Percentiles rank a stretch among this genome's conserved stretches.
phyloP scores from a whole-genome alignment of 1,139 yeast species.

The Geotrichum europaeum region DNA sequence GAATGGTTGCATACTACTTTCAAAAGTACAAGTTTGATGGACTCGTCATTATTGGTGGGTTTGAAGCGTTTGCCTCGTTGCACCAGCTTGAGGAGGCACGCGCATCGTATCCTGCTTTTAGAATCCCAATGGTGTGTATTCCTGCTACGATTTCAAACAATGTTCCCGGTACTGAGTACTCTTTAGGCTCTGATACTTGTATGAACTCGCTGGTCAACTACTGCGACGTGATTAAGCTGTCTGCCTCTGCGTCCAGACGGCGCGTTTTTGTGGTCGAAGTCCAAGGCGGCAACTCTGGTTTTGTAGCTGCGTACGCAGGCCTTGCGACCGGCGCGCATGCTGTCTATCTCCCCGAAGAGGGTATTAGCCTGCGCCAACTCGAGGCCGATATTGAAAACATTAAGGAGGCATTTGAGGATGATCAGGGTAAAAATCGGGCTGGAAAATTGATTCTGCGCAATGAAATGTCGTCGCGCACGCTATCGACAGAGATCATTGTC shows the following conservation, averaged over 20 bases:
- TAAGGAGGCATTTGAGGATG: conserved; percentile 60
- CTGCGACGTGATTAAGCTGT: conserved; percentile 92
- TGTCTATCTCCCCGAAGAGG: conserved; percentile 87
- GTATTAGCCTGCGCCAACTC: conserved; percentile 63
- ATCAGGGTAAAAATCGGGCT: conserved; percentile 74
- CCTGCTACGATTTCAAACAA: conserved; percentile 98
- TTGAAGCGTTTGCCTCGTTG: conserved; percentile 83
- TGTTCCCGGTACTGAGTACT: conserved; percentile 95
- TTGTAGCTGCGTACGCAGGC: conserved; percentile 83
- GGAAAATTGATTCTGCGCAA: conserved; percentile 85
- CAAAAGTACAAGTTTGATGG: conserved; percentile 84
- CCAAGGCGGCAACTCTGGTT: conserved; percentile 96
- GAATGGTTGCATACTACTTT: conserved; percentile 84
- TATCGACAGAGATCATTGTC: conserved; percentile 75
- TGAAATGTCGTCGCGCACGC: conserved; percentile 76
- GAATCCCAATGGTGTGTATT: conserved; percentile 86
- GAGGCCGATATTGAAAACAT: conserved; percentile 71
- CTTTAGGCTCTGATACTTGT: conserved; percentile 91
- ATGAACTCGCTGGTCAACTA: conserved; percentile 81
- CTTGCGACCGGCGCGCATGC: conserved; percentile 89
- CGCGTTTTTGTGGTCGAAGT: conserved; percentile 94
- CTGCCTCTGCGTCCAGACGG: conserved; percentile 91
- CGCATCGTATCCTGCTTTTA: conserved; percentile 73
- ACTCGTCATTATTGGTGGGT: conserved; percentile 85
- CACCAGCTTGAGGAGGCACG: conserved; percentile 73